Conservation (phyloP, 169 alveolate genomes). For the Plasmodium berghei region DNA sequence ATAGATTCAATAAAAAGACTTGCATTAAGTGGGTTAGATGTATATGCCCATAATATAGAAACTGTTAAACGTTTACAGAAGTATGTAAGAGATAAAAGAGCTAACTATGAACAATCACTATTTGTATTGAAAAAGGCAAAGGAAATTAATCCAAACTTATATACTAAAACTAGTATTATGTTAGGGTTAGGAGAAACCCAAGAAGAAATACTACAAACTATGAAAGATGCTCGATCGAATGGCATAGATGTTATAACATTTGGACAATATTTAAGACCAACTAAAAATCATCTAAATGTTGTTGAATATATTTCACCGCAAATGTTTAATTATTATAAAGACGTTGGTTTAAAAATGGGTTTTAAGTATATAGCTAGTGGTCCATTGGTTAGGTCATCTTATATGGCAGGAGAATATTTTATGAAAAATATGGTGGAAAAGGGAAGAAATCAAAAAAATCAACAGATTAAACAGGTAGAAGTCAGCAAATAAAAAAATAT, state of each 20-base stretch:
- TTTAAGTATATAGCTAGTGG: constrained; percentile 83
- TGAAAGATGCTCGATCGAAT: constrained; percentile 60
- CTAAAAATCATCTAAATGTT: constrained; percentile 78
- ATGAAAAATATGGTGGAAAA: constrained; percentile 69
- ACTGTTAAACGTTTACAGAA: constrained; percentile 80
- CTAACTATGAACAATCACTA: constrained; percentile 78
- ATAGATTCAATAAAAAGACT: constrained; percentile 66
- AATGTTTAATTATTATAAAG: constrained; percentile 69
- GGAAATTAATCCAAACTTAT: constrained; percentile 75
- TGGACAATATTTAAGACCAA: constrained; percentile 83
- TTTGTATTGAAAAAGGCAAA: constrained; percentile 77
- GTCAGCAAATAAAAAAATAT: no score
- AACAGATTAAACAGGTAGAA: no score
- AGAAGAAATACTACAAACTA: constrained; percentile 76
- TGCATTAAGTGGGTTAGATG: constrained; percentile 81
- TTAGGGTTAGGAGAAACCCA: constrained; percentile 83
- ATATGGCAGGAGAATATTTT: constrained; percentile 83
- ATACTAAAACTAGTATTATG: constrained; percentile 83
- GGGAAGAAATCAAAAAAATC: background rate
- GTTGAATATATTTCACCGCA: constrained; percentile 79
- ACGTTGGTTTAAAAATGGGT: constrained; percentile 78
- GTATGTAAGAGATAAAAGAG: constrained; percentile 82
- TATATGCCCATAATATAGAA: constrained; percentile 85
- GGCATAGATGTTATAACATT: constrained; percentile 81
- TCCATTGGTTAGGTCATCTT: constrained; percentile 81